Evolutionary conservation across 179 eudicot genomes (phyloP).

Genomic region (Pouteria campechiana): DNA sequence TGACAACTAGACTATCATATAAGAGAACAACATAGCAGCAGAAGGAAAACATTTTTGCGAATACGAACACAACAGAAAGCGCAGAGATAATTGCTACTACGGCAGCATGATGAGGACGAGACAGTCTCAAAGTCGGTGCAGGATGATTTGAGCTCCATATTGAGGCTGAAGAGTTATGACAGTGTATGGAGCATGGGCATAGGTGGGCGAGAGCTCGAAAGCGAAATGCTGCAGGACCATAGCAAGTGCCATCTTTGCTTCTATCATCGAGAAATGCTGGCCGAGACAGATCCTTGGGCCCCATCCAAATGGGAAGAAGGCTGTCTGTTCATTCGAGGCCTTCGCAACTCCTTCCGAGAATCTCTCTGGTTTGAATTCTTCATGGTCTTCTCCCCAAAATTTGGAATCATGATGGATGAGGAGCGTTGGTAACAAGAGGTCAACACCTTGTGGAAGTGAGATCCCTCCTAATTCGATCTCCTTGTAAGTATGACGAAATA

Average conservation of each 20-base stretch:
- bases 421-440: conserved; percentile 30
- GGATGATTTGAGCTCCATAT: conserved; percentile 40
- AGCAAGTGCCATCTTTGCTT: conserved; percentile 41
- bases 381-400: conserved; percentile 35
- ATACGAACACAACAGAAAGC: too few species aligned
- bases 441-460: conserved; percentile 26
- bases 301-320: conserved; percentile 41
- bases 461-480: conserved; percentile 31
- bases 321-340: conserved; percentile 27
- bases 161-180: conserved; percentile 50
- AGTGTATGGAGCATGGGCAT: conserved; percentile 41
- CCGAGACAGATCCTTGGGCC: conserved; percentile 44
- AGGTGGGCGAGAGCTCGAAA: conserved; percentile 31
- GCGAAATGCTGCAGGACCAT: conserved; percentile 35
- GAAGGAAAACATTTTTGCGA: too few species aligned
- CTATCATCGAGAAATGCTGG: conserved; percentile 31
- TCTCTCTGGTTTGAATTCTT: conserved; percentile 43
- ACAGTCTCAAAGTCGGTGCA: conserved; percentile 14
- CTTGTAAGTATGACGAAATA: conserved; percentile 20
- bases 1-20: too few species aligned
- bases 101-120: too few species aligned
- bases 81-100: too few species aligned
- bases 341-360: conserved; percentile 31
- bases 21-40: too few species aligned
- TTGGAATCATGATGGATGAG: conserved; percentile 36